A percentile compares a stretch with the other conserved stretches of the same genome.
phyloP scores from a whole-genome alignment of 371 early-diverging fungal species.

The Syncephalastrum monosporum region DNA sequence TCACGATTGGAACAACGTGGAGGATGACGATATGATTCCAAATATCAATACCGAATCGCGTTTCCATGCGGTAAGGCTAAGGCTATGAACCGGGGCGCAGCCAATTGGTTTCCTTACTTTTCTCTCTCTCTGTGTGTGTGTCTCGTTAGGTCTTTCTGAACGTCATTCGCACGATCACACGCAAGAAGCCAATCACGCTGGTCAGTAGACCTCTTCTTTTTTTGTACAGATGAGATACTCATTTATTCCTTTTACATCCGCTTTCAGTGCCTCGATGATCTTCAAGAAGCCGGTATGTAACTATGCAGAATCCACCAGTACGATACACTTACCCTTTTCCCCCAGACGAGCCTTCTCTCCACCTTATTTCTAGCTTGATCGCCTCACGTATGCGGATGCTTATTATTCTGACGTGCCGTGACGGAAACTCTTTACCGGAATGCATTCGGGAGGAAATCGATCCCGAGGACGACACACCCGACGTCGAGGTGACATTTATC shows the following conservation, averaged over 20 bases:
- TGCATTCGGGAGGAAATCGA: slow-evolving; percentile 20
- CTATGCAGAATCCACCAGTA: background rate
- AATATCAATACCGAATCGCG: slow-evolving; percentile 34
- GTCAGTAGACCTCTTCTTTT: slow-evolving; percentile 16
- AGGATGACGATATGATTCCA: slow-evolving; percentile 30
- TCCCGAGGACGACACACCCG: slow-evolving; percentile 10
- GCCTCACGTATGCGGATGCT: slow-evolving; percentile 32
- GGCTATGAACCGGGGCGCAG: background rate
- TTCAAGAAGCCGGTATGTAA: slow-evolving; percentile 43
- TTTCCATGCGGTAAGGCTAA: slow-evolving; percentile 35
- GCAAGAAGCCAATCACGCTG: slow-evolving; percentile 39
- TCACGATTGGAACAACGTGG: slow-evolving; percentile 13
- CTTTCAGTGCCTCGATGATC: slow-evolving; percentile 44
- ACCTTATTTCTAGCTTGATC: slow-evolving; percentile 36
- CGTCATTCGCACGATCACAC: slow-evolving; percentile 39
- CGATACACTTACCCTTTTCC: slow-evolving; percentile 1
- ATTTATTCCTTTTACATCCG: background rate
- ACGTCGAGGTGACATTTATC: slow-evolving; percentile 24
- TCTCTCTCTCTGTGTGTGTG: background rate
- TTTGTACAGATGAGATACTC: background rate
- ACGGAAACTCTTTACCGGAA: slow-evolving; percentile 28
- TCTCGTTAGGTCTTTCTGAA: slow-evolving; percentile 41
- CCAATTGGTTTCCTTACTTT: background rate
- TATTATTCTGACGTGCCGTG: slow-evolving; percentile 43
- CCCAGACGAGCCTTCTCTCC: slow-evolving; percentile 42